phyloP scores from a whole-genome alignment of 495 filamentous ascomycete genomes.

The Viridothelium virens region DNA sequence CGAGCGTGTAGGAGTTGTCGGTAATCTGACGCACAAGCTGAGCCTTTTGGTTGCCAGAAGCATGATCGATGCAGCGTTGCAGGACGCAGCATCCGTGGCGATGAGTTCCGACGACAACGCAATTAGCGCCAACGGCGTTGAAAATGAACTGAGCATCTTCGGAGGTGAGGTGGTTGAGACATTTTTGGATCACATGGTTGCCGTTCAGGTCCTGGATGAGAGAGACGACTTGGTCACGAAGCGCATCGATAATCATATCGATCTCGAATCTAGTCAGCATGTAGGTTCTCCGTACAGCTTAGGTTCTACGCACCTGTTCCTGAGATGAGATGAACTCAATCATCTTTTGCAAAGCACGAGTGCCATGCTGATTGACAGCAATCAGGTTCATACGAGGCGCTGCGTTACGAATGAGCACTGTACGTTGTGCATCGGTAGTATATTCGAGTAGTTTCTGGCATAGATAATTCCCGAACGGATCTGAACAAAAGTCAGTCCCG shows the following conservation, averaged over 20 bases:
- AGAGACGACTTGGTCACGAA: constrained; percentile 72
- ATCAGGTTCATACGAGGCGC: constrained; percentile 77
- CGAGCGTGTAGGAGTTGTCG: constrained; percentile 66
- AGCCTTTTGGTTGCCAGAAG: constrained; percentile 77
- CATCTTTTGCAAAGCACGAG: constrained; percentile 96
- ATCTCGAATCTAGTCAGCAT: constrained; percentile 45
- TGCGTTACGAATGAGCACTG: constrained; percentile 81
- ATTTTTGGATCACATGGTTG: constrained; percentile 98
- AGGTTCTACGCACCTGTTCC: constrained; percentile 42
- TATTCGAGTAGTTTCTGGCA: constrained; percentile 95
- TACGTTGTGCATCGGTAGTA: constrained; percentile 88
- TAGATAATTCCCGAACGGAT: constrained; percentile 97
- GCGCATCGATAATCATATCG: constrained; percentile 69
- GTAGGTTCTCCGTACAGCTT: not conserved
- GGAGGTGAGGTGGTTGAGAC: constrained; percentile 79
- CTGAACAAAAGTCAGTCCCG: constrained; percentile 35
- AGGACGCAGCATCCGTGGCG: constrained; percentile 97
- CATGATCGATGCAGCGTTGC: constrained; percentile 96
- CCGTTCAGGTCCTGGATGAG: constrained; percentile 95
- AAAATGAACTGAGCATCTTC: constrained; percentile 93
- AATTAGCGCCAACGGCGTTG: constrained; percentile 76
- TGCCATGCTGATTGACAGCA: constrained; percentile 93
- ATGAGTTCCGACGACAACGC: constrained; percentile 88
- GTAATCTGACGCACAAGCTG: constrained; percentile 83
- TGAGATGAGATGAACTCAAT: constrained; percentile 86